These are phyloP conservation scores for Pichia sp. DNA, from an alignment of 1,139 yeast species.

Conservation along the genomic window DNA sequence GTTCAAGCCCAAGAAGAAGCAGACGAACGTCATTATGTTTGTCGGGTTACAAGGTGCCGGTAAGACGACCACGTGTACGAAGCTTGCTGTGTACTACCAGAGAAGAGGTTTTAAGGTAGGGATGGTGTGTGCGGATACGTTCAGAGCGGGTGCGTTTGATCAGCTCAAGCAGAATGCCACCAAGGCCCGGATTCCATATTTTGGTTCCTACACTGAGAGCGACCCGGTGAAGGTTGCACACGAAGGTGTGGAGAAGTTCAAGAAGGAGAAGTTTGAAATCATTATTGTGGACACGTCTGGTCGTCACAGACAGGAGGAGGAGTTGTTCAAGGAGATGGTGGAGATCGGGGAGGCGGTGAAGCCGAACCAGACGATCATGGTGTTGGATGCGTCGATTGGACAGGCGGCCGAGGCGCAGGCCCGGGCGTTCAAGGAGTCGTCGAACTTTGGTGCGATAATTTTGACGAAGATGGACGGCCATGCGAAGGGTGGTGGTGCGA, in stretches of 20 bases:
- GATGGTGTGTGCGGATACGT: conserved; percentile 96
- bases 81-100: conserved; percentile 90
- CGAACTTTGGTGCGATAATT: conserved; percentile 92
- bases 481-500: conserved; percentile 99
- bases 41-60: conserved; percentile 99
- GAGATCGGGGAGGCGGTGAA: conserved; percentile 81
- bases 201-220: conserved; percentile 91
- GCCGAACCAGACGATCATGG: conserved; percentile 96
- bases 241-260: conserved; percentile 90
- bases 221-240: conserved; percentile 91
- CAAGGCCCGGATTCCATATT: conserved; percentile 89
- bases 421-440: conserved; percentile 85
- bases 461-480: conserved; percentile 98
- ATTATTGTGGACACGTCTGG: conserved; percentile 98
- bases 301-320: conserved; percentile 93
- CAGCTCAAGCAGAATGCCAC: conserved; percentile 97
- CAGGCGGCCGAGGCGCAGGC: conserved; percentile 98
- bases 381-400: conserved; percentile 94
- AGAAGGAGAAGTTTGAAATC: conserved; percentile 84
- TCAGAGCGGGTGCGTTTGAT: conserved; percentile 99
- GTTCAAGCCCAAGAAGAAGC: conserved; percentile 82
- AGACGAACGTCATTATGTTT: conserved; percentile 80
- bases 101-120: conserved; percentile 94
- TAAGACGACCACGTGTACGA: conserved; percentile 96
- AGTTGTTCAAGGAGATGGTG: conserved; percentile 89